These are phyloP conservation scores for Discostella stelligera DNA, from an alignment of 352 stramenopile species.

Conservation along the genomic window DNA sequence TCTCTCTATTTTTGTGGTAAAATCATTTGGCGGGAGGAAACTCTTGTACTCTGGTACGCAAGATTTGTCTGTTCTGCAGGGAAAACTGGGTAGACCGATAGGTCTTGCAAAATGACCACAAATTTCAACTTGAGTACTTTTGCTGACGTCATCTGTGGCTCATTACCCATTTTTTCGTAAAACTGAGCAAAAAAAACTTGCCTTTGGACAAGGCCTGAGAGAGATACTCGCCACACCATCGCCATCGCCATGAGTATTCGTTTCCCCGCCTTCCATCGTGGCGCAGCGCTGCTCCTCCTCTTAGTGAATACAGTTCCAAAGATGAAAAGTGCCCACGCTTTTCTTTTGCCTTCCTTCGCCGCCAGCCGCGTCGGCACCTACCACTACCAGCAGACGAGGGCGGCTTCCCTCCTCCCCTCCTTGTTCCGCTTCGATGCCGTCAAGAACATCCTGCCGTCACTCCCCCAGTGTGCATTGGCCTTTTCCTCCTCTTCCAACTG, in stretches of 20 bases:
- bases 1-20: too few relatives aligned
- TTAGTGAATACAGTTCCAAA: neutral
- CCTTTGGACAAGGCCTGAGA: too few relatives aligned
- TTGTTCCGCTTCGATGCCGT: neutral
- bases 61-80: too few relatives aligned
- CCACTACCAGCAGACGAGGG: neutral
- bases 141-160: too few relatives aligned
- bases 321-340: neutral
- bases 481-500: constrained; percentile 6
- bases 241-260: neutral
- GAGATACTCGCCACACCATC: too few relatives aligned
- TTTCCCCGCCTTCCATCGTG: neutral
- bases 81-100: too few relatives aligned
- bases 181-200: too few relatives aligned
- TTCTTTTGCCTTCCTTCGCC: neutral
- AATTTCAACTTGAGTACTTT: too few relatives aligned
- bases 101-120: too few relatives aligned
- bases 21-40: too few relatives aligned
- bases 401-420: neutral
- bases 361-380: neutral
- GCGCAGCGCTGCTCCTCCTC: neutral
- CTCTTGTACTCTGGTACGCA: too few relatives aligned
- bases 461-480: constrained; percentile 12
- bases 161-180: too few relatives aligned
- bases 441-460: constrained; percentile 2